Evolutionary conservation across 768 basidiomycete species (phyloP), one percentile per base, ranked within the genome.

Genomic region (Crassisporium funariophilum): DNA sequence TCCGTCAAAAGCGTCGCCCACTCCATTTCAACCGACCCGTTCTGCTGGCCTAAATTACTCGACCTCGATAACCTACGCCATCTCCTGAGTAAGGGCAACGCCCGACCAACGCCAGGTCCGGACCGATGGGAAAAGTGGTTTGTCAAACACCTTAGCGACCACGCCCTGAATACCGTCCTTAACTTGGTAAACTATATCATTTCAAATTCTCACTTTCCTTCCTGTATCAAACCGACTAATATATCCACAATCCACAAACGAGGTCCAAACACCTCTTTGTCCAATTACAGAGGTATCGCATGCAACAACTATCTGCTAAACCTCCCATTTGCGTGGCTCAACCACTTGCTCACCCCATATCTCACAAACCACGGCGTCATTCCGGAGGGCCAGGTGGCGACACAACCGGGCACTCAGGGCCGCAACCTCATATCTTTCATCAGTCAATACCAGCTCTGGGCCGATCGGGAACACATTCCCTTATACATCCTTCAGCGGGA

Each of bases 241-340:
- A 29, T 29, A 7, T 7, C 8, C 13, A 29, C 27, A 13, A 29
- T 29, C 27, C 27, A 29, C 13, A 29, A 29, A 29, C 27, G 27
- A 29, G 27, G 27, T 22, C 34, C 24, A 16, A 16, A 4, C 25
- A 25, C 19, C 16, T 17, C 4, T 20, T 25, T 29, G 19, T 9
- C 11, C 44, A 13, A 5, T 20, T 17, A 5, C 29, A 4, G 42
- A 44, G 12, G 42, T 33, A 35, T n/a, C n/a, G 35, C 3, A 29
- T 29, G 27, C 27, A 29, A 13, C 9, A 65, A 64, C 25, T 48
- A 64, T 37, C 41, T 67, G 2, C 37, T 41, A 0, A 66, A 69
- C 37, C 17, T 49, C 0, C 64, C 63, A 0, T 48, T 65, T 17
- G 39, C 67, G 0, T 70, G 65, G 66, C 52, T 69, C 0, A 68